Evolutionary conservation across 108 stramenopile species (phyloP), one percentile per base, ranked within the genome.

Genomic region (Stephanodiscus minutulus): DNA sequence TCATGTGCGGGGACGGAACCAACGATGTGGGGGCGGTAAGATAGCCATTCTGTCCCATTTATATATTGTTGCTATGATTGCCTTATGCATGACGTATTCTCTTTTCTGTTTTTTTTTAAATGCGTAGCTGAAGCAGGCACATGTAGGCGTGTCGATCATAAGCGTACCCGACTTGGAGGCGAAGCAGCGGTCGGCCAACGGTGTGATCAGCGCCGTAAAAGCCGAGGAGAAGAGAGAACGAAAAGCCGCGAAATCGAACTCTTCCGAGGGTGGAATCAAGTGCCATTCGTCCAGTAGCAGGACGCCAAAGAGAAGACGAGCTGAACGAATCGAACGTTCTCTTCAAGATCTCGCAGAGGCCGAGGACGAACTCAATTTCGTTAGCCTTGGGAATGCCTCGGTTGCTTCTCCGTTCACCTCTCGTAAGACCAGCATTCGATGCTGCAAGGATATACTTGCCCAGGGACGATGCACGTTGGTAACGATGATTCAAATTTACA

Each of bases 1-100:
- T 98, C n/a, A 97, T 97, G 95, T 98, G 98, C 59, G 99, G 99
- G 3, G 99, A 99, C 62, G 99, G 99, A 8, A 97, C 96, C 22
- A 98, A 98, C 78, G 99, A 99, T 73, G 95, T 98, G 4, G 97
- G 97, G 21, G 97, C 99, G 20, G 76, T 99, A 44, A 97, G 97
- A 36, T 85, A 89, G 39, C 95, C 99, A 6, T 17, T 44, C 2
- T 13, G 11, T 39, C 43, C 43, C 43, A 44, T 15, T 0, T 44
- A 44, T 44, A 44, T 3, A 15, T 44, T 44, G 43, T 15, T 15
- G 43, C 13, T 11, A 44, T 15, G 15, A 17, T 13, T 44, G 43
- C 43, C 15, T 44, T 15, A 44, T 44, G 43, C 39, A 44, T 15
- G 13, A 0, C 43, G 43, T 44, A 15, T 13, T 44, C 15, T 15